Conservation (phyloP, 495 filamentous ascomycete species). For the Rhypophila decipiens region DNA sequence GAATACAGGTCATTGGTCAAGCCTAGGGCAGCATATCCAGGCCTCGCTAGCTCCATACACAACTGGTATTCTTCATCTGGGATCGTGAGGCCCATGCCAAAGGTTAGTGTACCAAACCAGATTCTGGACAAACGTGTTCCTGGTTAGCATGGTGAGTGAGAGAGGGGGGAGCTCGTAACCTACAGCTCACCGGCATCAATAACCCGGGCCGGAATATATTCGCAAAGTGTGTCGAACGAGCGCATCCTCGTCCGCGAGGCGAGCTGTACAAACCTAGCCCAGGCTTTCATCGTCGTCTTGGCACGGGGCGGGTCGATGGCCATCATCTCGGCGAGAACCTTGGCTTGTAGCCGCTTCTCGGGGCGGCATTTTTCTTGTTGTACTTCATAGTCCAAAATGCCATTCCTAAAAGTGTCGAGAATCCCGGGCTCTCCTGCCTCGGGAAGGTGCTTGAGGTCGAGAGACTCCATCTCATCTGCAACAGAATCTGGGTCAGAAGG, state of each 20-base stretch:
- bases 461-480: slow-evolving; percentile 1
- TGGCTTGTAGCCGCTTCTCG: slow-evolving; percentile 1
- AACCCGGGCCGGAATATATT: slow-evolving; percentile 4
- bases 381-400: not conserved
- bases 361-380: not conserved
- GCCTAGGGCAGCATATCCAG: slow-evolving; percentile 18
- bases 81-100: slow-evolving; percentile 9
- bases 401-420: not conserved
- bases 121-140: not conserved
- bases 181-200: slow-evolving; percentile 5
- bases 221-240: not conserved
- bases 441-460: not conserved
- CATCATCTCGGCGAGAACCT: slow-evolving; percentile 3
- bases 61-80: slow-evolving; percentile 3
- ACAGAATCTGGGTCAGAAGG: not conserved
- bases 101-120: slow-evolving; percentile 7
- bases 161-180: not conserved
- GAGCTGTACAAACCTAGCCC: slow-evolving; percentile 5
- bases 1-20: slow-evolving; percentile 31
- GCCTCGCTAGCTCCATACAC: slow-evolving; percentile 12
- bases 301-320: slow-evolving; percentile 2
- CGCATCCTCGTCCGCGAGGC: not conserved
- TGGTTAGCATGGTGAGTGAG: not conserved
- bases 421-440: slow-evolving; percentile 1
- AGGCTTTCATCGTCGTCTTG: slow-evolving; percentile 5